Percentiles rank a stretch among this genome's conserved stretches.
phyloP scores from a whole-genome alignment of 2,329 filamentous ascomycete genomes.

The Falciphora oryzae region DNA sequence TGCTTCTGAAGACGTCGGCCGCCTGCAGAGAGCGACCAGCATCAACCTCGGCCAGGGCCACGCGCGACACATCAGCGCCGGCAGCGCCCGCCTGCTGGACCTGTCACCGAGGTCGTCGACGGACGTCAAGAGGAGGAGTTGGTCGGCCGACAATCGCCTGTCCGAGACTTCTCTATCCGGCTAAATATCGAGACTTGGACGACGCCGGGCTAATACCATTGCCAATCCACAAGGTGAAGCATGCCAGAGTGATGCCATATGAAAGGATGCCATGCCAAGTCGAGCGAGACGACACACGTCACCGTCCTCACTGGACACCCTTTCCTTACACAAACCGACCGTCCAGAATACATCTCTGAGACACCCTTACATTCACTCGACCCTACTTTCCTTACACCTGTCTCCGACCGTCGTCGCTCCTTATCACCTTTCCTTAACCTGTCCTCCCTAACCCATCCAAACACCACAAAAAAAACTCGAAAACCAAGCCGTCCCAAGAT shows the following conservation, averaged over 20 bases:
- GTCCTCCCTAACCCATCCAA: neutral
- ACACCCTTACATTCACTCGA: neutral
- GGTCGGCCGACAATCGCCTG: neutral
- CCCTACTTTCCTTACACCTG: slow-evolving; percentile 4
- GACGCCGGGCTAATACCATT: no score
- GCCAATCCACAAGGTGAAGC: neutral
- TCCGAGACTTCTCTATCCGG: neutral
- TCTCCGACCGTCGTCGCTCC: slow-evolving; percentile 3
- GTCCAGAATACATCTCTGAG: neutral
- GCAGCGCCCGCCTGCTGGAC: slow-evolving; percentile 69
- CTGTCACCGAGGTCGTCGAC: slow-evolving; percentile 51
- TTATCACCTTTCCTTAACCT: neutral
- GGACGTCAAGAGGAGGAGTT: slow-evolving; percentile 38
- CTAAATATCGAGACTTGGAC: no score
- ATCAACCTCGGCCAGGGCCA: slow-evolving; percentile 62
- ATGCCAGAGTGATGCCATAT: neutral
- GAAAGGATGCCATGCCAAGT: neutral
- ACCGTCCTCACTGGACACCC: neutral
- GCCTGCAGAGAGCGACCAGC: slow-evolving; percentile 61
- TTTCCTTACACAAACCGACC: slow-evolving; percentile 6
- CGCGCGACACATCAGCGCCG: slow-evolving; percentile 67
- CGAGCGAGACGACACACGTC: neutral
- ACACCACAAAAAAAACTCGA: slow-evolving; percentile 6
- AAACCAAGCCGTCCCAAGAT: neutral
- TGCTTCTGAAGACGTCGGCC: slow-evolving; percentile 19